Percentiles rank a stretch among this genome's conserved stretches.
Evolutionary conservation across 345 rosid genomes (phyloP).

Genomic region (Draba incana): DNA sequence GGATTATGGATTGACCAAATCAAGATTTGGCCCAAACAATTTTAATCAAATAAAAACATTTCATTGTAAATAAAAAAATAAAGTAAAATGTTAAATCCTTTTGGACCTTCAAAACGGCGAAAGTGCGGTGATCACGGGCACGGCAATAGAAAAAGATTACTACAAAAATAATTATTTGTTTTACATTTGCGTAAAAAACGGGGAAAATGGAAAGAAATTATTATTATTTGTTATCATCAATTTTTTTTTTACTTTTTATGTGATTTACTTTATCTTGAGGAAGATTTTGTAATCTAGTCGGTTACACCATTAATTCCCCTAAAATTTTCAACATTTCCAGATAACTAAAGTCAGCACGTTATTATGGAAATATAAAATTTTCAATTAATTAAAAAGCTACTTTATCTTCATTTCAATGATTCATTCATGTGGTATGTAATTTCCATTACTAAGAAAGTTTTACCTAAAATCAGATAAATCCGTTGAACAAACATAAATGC

Average conservation of each 20-base stretch:
- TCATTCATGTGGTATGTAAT: conserved; percentile 12
- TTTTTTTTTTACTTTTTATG: background rate
- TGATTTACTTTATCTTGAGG: background rate
- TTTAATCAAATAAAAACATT: conserved; percentile 11
- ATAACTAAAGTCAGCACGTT: background rate
- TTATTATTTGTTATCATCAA: background rate
- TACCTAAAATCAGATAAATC: background rate
- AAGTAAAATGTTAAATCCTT: conserved; percentile 22
- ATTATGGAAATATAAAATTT: background rate
- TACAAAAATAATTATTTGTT: conserved; percentile 16
- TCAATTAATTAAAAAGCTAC: background rate
- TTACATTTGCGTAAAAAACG: conserved; percentile 27
- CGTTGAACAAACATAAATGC: background rate
- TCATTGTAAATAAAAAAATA: background rate
- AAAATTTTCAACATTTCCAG: background rate
- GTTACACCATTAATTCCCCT: background rate
- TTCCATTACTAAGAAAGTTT: background rate
- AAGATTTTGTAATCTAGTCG: background rate
- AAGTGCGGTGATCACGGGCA: conserved; percentile 41
- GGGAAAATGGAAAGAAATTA: conserved; percentile 17
- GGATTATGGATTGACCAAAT: conserved; percentile 16
- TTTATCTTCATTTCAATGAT: conserved; percentile 8
- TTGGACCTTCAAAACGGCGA: conserved; percentile 33
- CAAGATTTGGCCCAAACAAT: conserved; percentile 1
- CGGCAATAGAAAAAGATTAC: conserved; percentile 29